phyloP scores from a whole-genome alignment of 2,329 filamentous ascomycete species.

The Trichoderma sp. region DNA sequence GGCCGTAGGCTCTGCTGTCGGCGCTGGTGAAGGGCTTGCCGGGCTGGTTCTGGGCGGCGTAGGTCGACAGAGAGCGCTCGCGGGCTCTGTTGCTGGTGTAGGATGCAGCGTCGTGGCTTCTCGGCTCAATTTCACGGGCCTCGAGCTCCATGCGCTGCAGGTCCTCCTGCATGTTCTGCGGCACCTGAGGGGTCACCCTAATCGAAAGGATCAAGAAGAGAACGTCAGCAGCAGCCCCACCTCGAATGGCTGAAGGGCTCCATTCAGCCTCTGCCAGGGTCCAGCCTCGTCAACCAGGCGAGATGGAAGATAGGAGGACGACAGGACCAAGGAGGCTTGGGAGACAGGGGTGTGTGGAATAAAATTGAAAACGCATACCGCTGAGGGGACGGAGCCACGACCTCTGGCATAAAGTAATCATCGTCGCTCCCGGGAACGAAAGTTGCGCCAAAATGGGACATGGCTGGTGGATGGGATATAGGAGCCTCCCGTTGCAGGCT shows the following conservation, averaged over 20 bases:
- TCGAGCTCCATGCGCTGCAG: constrained; percentile 88
- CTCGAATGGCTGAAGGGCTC: constrained; percentile 24
- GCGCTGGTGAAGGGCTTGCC: constrained; percentile 14
- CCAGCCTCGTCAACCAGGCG: constrained; percentile 22
- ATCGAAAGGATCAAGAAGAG: constrained; percentile 35
- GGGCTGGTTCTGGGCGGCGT: constrained; percentile 32
- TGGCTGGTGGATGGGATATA: constrained; percentile 28
- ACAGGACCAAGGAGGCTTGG: constrained; percentile 16
- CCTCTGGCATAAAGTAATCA: constrained; percentile 63
- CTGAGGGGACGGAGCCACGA: constrained; percentile 59
- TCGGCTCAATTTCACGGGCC: constrained; percentile 54
- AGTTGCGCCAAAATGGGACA: constrained; percentile 51
- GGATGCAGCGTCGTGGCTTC: constrained; percentile 32
- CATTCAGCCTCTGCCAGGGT: constrained; percentile 18
- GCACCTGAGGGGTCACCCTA: constrained; percentile 93
- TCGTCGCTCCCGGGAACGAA: constrained; percentile 61
- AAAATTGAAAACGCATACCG: constrained; percentile 43
- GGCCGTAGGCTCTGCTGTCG: constrained; percentile 18
- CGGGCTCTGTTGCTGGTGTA: constrained; percentile 41
- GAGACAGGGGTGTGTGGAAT: constrained; percentile 8
- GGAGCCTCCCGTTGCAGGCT: neutral
- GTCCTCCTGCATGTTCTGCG: constrained; percentile 94
- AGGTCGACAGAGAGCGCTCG: constrained; percentile 49
- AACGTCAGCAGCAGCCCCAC: constrained; percentile 43
- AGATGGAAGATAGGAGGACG: constrained; percentile 25